These are phyloP conservation scores for Myrica gale DNA, from an alignment of 306 rosid genomes.

Conservation along the genomic window DNA sequence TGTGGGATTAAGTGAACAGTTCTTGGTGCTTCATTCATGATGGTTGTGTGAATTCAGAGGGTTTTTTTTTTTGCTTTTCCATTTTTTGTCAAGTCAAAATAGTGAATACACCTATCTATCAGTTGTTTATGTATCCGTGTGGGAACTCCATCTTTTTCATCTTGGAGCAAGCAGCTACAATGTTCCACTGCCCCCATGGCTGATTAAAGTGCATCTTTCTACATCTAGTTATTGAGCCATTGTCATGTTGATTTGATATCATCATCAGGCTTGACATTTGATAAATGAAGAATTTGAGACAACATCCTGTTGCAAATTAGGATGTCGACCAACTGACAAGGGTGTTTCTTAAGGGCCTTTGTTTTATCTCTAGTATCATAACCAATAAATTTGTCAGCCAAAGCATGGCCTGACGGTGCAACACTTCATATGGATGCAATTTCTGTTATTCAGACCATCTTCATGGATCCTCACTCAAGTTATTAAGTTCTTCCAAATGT, in stretches of 20 bases:
- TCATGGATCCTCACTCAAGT: neutral
- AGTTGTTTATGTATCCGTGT: neutral
- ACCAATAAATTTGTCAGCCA: neutral
- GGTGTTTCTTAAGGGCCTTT: neutral
- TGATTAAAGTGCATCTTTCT: neutral
- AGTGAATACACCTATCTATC: neutral
- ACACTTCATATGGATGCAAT: neutral
- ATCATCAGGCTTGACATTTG: neutral
- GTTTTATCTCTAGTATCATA: neutral
- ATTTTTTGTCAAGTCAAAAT: neutral
- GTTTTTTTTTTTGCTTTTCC: too few species aligned
- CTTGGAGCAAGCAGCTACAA: neutral
- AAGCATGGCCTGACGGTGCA: neutral
- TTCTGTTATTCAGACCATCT: neutral
- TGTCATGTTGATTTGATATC: neutral
- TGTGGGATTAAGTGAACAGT: neutral
- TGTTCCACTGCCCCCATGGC: neutral
- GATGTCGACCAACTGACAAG: neutral
- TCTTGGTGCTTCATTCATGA: neutral
- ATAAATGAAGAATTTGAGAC: neutral
- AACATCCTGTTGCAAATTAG: neutral
- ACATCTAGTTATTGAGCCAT: too few species aligned
- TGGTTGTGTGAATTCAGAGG: neutral
- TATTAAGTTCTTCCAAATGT: neutral
- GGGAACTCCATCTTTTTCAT: neutral